These are phyloP conservation scores for Neostapfia colusana DNA, from an alignment of 176 grass and related monocot genomes.

Conservation along the genomic window DNA sequence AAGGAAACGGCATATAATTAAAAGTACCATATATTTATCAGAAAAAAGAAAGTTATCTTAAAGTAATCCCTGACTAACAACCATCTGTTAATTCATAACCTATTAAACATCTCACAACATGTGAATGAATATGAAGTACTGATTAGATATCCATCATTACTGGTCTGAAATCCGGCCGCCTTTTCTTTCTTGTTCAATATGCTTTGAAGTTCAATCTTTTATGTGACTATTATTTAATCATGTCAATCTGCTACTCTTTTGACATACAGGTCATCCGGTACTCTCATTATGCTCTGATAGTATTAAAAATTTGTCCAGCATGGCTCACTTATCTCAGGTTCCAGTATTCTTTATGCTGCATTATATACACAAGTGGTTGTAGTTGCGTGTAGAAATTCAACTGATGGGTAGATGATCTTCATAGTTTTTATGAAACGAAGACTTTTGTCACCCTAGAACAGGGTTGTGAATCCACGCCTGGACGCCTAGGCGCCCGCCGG, in stretches of 20 bases:
- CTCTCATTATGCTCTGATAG: slow-evolving; percentile 77
- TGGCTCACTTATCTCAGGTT: slow-evolving; percentile 93
- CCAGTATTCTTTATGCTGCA: neutral
- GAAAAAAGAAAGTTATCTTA: neutral
- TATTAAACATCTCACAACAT: neutral
- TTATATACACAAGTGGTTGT: neutral
- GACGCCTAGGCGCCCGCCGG: too few relatives aligned
- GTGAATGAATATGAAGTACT: slow-evolving; percentile 9
- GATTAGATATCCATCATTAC: neutral
- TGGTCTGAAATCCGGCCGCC: neutral
- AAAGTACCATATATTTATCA: neutral
- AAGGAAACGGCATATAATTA: neutral
- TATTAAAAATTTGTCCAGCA: slow-evolving; percentile 52
- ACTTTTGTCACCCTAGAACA: neutral
- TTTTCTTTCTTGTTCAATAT: neutral
- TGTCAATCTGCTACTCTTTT: neutral
- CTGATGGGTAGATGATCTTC: neutral
- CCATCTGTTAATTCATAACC: neutral
- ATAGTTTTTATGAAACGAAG: neutral
- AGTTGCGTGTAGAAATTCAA: neutral
- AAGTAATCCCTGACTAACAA: neutral
- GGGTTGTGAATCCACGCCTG: too few relatives aligned
- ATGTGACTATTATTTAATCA: neutral
- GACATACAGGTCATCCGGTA: slow-evolving; percentile 76
- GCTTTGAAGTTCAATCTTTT: neutral